A percentile compares a stretch with the other conserved stretches of the same genome.
Evolutionary conservation across 495 filamentous ascomycete genomes (phyloP).

Genomic region (Podospora bellae-mahoneyi): DNA sequence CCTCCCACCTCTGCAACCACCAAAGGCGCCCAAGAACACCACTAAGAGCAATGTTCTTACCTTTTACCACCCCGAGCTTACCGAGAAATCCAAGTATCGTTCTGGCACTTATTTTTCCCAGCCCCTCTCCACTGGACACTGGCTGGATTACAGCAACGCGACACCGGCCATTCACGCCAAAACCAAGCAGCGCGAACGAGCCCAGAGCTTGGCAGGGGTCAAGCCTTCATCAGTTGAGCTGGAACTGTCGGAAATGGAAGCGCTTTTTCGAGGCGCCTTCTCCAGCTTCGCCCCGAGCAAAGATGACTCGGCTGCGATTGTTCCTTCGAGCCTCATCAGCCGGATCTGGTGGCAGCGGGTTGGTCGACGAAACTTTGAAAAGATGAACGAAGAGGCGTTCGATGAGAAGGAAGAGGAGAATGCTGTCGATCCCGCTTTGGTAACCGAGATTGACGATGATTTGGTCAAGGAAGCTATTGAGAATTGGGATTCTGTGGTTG

Average conservation of each 20-base stretch:
- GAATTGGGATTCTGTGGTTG: constrained; percentile 45
- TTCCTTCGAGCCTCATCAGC: constrained; percentile 66
- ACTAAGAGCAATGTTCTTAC: constrained; percentile 59
- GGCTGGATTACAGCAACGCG: constrained; percentile 65
- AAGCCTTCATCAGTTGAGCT: constrained; percentile 53
- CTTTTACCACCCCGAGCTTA: constrained; percentile 58
- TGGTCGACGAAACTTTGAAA: constrained; percentile 58
- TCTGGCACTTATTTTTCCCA: constrained; percentile 52
- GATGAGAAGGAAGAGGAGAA: constrained; percentile 28
- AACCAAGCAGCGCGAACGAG: constrained; percentile 66
- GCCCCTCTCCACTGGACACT: constrained; percentile 58
- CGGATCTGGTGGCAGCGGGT: constrained; percentile 83
- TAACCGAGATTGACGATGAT: constrained; percentile 44
- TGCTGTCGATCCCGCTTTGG: constrained; percentile 9
- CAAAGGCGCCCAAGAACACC: constrained; percentile 61
- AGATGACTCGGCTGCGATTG: constrained; percentile 72
- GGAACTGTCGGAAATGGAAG: constrained; percentile 62
- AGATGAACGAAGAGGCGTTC: constrained; percentile 43
- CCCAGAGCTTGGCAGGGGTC: constrained; percentile 62
- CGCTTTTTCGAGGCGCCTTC: constrained; percentile 76
- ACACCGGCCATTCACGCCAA: constrained; percentile 56
- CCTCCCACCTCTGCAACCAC: constrained; percentile 66
- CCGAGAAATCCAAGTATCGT: constrained; percentile 55
- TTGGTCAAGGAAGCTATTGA: constrained; percentile 47
- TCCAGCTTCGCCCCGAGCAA: constrained; percentile 82